Conservation (phyloP, 129 eudicot species). For the Arctium minus region DNA sequence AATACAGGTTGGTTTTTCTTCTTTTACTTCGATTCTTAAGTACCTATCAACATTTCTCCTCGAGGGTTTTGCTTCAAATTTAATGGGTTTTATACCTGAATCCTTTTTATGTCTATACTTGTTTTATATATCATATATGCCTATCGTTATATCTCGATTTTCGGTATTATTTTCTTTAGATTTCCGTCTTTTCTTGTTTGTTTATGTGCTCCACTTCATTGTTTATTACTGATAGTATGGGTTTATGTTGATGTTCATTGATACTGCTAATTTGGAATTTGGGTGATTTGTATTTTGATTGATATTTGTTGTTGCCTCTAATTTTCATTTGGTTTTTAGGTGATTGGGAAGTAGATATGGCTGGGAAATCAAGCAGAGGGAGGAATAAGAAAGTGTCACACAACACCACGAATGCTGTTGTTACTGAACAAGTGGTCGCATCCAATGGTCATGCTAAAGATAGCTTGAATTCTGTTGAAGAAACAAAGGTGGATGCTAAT, state of each 20-base stretch:
- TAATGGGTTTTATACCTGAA: slow-evolving; percentile 4
- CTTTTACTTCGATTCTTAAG: neutral
- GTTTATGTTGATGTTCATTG: neutral
- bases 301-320: neutral
- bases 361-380: slow-evolving; percentile 85
- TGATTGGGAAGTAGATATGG: slow-evolving; percentile 54
- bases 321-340: slow-evolving; percentile 14
- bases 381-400: slow-evolving; percentile 61
- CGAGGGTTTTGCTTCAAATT: slow-evolving; percentile 15
- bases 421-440: slow-evolving; percentile 34
- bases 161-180: neutral
- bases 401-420: slow-evolving; percentile 24
- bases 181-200: neutral
- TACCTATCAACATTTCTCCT: slow-evolving; percentile 6
- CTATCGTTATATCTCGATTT: neutral
- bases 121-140: neutral
- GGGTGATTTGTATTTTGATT: neutral
- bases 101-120: neutral
- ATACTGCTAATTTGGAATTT: neutral
- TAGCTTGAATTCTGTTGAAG: slow-evolving; percentile 15
- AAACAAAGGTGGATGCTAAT: slow-evolving; percentile 40
- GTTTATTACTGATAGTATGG: neutral
- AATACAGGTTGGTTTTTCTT: slow-evolving; percentile 25
- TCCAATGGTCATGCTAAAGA: slow-evolving; percentile 47
- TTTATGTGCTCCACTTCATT: neutral